A percentile compares a stretch with the other conserved stretches of the same genome.
These are phyloP conservation scores for Clarkia xantiana DNA, from an alignment of 345 rosid genomes.

Conservation along the genomic window DNA sequence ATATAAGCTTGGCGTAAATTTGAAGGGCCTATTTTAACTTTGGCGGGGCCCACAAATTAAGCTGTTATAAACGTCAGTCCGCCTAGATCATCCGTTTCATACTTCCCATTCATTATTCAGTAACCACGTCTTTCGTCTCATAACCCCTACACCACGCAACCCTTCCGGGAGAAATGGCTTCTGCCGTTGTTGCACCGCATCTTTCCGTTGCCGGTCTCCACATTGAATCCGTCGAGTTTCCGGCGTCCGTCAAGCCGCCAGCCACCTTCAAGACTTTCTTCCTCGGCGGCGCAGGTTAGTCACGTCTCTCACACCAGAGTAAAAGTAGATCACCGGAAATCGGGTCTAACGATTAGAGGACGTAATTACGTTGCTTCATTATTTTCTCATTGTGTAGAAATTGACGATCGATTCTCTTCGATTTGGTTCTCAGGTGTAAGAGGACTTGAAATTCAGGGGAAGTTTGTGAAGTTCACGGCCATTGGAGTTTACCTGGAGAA, in stretches of 20 bases:
- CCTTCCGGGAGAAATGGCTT: neutral
- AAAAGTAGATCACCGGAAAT: neutral
- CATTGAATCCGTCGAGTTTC: constrained; percentile 39
- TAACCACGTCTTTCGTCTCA: neutral
- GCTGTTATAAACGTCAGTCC: no score
- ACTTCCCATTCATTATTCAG: no score
- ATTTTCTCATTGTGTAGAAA: neutral
- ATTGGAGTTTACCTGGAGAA: constrained; percentile 69
- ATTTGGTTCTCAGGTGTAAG: constrained; percentile 39
- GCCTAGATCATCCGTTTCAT: no score
- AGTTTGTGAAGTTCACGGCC: constrained; percentile 58
- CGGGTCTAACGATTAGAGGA: neutral
- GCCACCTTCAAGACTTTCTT: constrained; percentile 39
- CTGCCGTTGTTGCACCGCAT: neutral
- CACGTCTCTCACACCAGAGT: neutral
- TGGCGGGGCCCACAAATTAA: no score
- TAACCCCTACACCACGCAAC: neutral
- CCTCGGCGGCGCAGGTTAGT: constrained; percentile 73
- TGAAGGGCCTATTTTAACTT: no score
- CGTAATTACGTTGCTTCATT: neutral
- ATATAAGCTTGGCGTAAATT: no score
- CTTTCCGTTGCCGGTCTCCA: constrained; percentile 6
- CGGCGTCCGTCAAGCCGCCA: constrained; percentile 51
- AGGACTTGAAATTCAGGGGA: constrained; percentile 64
- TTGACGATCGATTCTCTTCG: neutral